These are phyloP conservation scores for Harringtonia lauricola DNA, from an alignment of 2,329 filamentous ascomycete species.

Conservation along the genomic window DNA sequence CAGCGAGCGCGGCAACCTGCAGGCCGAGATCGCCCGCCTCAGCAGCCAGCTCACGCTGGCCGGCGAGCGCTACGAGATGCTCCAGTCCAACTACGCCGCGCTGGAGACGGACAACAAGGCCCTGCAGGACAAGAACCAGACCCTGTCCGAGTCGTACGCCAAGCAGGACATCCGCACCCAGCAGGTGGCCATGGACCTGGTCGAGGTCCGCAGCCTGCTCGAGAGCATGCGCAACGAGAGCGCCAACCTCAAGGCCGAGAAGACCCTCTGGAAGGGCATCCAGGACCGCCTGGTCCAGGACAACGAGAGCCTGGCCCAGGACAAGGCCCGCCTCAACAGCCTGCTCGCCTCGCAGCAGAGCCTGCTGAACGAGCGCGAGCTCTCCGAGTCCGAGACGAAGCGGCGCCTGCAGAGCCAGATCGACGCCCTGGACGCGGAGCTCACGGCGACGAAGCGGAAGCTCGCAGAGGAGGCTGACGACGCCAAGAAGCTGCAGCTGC, in stretches of 20 bases:
- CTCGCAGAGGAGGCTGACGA: conserved; percentile 76
- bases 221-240: conserved; percentile 87
- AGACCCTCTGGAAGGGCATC: conserved; percentile 88
- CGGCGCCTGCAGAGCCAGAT: conserved; percentile 69
- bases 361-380: conserved; percentile 83
- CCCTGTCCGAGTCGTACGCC: conserved; percentile 69
- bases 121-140: conserved; percentile 70
- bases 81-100: conserved; percentile 77
- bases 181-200: conserved; percentile 84
- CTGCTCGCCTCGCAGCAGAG: conserved; percentile 77
- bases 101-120: conserved; percentile 77
- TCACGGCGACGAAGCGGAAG: conserved; percentile 70
- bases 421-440: conserved; percentile 68
- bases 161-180: conserved; percentile 86
- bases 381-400: conserved; percentile 69
- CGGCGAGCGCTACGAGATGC: conserved; percentile 75
- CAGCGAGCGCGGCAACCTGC: conserved; percentile 68
- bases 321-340: conserved; percentile 73
- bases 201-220: conserved; percentile 69
- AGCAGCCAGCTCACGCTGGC: conserved; percentile 74
- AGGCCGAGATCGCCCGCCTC: conserved; percentile 70
- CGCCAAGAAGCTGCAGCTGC: conserved; percentile 66
- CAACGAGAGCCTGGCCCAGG: conserved; percentile 73
- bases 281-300: conserved; percentile 82
- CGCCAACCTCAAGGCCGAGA: conserved; percentile 88